A percentile compares a stretch with the other conserved stretches of the same genome.
Conservation (phyloP, 306 rosid genomes). For the Senna tora region DNA sequence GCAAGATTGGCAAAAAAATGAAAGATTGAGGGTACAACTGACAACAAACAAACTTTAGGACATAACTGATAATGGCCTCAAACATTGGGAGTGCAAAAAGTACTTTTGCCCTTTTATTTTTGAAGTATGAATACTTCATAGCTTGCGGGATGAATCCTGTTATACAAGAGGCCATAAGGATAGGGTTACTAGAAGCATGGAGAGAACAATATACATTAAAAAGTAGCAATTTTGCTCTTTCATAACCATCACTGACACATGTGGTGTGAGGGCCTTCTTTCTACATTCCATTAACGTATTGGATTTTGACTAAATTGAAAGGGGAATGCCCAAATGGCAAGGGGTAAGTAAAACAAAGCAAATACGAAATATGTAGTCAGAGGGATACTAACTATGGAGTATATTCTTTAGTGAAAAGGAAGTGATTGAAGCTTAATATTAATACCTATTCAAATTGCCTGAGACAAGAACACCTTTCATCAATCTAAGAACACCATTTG, state of each 20-base stretch:
- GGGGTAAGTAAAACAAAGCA: neutral
- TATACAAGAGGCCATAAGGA: too few species aligned
- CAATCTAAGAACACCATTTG: neutral
- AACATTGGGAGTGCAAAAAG: too few species aligned
- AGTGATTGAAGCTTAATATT: neutral
- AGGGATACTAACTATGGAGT: neutral
- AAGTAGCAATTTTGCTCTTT: neutral
- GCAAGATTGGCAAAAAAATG: too few species aligned
- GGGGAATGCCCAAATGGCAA: neutral
- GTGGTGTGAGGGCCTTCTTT: neutral
- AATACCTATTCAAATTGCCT: too few species aligned
- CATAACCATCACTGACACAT: slow-evolving; percentile 4
- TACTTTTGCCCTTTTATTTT: too few species aligned
- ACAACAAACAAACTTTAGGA: too few species aligned
- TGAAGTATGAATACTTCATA: too few species aligned
- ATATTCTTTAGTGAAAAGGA: slow-evolving; percentile 9
- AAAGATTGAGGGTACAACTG: too few species aligned
- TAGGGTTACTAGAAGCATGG: neutral
- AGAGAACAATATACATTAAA: neutral
- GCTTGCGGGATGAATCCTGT: too few species aligned
- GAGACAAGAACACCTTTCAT: too few species aligned
- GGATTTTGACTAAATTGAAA: neutral
- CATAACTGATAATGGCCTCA: too few species aligned
- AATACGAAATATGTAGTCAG: neutral
- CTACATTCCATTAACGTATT: too few species aligned